phyloP scores from a whole-genome alignment of 768 basidiomycete species.

The Boletales sp. region DNA sequence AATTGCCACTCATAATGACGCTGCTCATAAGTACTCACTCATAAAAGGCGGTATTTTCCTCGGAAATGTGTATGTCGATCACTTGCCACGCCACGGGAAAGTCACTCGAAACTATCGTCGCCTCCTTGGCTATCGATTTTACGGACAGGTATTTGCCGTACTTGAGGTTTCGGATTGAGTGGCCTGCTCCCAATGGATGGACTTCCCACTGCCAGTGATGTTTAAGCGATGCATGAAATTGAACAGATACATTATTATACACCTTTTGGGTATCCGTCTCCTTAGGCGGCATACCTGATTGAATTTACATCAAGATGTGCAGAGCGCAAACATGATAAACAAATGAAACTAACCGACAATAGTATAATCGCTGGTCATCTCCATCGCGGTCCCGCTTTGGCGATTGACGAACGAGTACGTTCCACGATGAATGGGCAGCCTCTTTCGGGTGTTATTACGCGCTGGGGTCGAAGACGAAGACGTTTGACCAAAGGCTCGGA shows the following conservation, averaged over 20 bases:
- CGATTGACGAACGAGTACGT: slow-evolving; percentile 29
- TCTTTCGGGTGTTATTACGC: slow-evolving; percentile 18
- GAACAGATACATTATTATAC: neutral
- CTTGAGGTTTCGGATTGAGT: slow-evolving; percentile 29
- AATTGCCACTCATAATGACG: neutral
- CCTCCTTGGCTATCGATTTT: slow-evolving; percentile 23
- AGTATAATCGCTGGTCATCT: slow-evolving; percentile 20
- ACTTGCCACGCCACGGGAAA: slow-evolving; percentile 28
- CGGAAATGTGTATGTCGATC: slow-evolving; percentile 20
- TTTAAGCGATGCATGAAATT: neutral
- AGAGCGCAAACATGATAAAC: neutral
- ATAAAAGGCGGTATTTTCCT: slow-evolving; percentile 26
- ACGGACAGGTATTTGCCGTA: slow-evolving; percentile 30
- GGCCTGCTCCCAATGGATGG: slow-evolving; percentile 25
- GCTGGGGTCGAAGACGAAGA: slow-evolving; percentile 3
- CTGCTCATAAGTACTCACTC: slow-evolving; percentile 15
- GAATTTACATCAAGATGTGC: neutral
- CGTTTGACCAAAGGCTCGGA: slow-evolving; percentile 19
- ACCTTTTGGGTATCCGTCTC: slow-evolving; percentile 29
- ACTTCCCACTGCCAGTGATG: slow-evolving; percentile 25
- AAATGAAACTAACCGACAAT: slow-evolving; percentile 19
- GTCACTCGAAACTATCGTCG: slow-evolving; percentile 22
- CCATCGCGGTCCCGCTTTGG: slow-evolving; percentile 32
- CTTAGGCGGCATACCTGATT: slow-evolving; percentile 29
- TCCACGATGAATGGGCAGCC: slow-evolving; percentile 26